A percentile compares a stretch with the other conserved stretches of the same genome.
Conservation (phyloP, 2,329 filamentous ascomycete species). For the Penicillium janthinellum region DNA sequence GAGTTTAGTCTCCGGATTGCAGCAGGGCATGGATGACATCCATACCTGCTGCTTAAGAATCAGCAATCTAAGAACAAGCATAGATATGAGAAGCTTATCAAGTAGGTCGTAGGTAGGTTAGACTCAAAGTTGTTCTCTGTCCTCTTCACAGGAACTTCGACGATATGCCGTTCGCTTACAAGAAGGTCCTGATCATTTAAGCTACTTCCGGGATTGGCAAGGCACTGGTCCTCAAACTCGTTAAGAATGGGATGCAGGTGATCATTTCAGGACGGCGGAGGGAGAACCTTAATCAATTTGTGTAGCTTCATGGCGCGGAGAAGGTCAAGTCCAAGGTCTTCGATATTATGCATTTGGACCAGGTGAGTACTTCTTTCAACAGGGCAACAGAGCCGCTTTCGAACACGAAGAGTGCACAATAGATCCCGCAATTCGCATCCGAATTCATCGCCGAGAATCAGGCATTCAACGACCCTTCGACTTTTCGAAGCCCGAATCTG, state of each 20-base stretch:
- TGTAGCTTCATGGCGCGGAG: slow-evolving; percentile 49
- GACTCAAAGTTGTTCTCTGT: neutral
- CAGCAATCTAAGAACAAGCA: neutral
- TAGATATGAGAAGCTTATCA: no score
- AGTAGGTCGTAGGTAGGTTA: neutral
- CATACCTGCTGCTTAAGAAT: neutral
- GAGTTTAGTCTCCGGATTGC: slow-evolving; percentile 18
- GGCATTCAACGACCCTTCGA: slow-evolving; percentile 22
- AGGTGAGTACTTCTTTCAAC: slow-evolving; percentile 33
- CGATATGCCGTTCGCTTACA: slow-evolving; percentile 51
- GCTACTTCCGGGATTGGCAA: slow-evolving; percentile 51
- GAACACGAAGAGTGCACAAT: neutral
- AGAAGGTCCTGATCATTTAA: slow-evolving; percentile 57
- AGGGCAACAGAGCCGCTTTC: no score
- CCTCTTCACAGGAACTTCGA: neutral
- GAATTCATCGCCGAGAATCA: slow-evolving; percentile 24
- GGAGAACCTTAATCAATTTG: slow-evolving; percentile 54
- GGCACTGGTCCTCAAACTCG: slow-evolving; percentile 53
- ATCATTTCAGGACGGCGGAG: slow-evolving; percentile 55
- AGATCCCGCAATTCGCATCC: slow-evolving; percentile 23
- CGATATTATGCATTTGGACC: slow-evolving; percentile 54
- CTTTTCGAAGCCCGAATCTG: slow-evolving; percentile 16
- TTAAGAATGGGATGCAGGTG: slow-evolving; percentile 51
- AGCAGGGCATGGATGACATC: neutral
- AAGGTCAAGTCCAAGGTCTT: slow-evolving; percentile 50